These are phyloP conservation scores for Prunella vulgaris DNA, from an alignment of 257 asterid species.

Conservation along the genomic window DNA sequence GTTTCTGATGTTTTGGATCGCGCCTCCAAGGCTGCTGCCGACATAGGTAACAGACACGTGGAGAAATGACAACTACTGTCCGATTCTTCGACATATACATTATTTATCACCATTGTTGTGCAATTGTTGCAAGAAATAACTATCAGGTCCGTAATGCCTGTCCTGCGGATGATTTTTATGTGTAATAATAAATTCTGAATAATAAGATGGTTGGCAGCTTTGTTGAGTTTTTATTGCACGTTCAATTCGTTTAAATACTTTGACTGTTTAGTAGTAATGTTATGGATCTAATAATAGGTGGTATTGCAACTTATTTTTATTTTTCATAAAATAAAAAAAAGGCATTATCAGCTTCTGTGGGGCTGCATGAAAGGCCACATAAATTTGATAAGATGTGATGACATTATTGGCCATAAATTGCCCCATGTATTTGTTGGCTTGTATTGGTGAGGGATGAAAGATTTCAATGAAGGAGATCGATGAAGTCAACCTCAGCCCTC, in stretches of 20 bases:
- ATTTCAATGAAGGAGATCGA: not conserved
- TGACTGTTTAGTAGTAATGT: not conserved
- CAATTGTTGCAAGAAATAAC: not conserved
- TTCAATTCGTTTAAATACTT: not conserved
- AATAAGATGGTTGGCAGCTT: not conserved
- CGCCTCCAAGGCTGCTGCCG: constrained; percentile 52
- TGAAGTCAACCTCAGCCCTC: not conserved
- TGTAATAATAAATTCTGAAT: not conserved
- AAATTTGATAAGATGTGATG: constrained; percentile 8
- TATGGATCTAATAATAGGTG: not conserved
- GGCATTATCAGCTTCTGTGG: not conserved
- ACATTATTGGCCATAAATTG: not conserved
- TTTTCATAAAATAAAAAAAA: not conserved
- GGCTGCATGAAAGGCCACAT: constrained; percentile 14
- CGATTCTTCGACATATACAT: not conserved
- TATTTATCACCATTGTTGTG: not conserved
- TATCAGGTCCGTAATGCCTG: not conserved
- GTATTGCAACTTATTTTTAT: not conserved
- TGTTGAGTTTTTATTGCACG: not conserved
- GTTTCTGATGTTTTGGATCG: constrained; percentile 44
- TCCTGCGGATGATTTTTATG: not conserved
- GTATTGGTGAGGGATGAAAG: constrained; percentile 3
- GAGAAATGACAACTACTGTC: constrained; percentile 11
- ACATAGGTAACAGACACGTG: constrained; percentile 31
- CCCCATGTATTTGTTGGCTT: constrained; percentile 11